Conservation (phyloP, 345 rosid genomes). For the Eucalyptus fibrosa region DNA sequence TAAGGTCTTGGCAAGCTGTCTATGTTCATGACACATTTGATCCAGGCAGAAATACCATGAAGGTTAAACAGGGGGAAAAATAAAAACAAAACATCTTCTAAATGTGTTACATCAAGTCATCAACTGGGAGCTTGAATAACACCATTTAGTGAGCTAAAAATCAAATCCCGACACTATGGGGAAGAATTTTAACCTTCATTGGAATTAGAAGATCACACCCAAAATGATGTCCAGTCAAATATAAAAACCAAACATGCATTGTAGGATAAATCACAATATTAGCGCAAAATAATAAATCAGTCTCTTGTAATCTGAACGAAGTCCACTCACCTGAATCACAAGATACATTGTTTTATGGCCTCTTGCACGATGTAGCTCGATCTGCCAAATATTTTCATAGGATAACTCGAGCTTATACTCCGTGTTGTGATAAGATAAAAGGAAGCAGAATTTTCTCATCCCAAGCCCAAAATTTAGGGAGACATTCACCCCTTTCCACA, state of each 20-base stretch:
- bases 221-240: background rate
- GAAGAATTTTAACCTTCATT: background rate
- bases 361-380: slow-evolving; percentile 33
- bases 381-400: slow-evolving; percentile 72
- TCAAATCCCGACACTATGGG: background rate
- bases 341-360: slow-evolving; percentile 28
- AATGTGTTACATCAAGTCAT: background rate
- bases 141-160: background rate
- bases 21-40: background rate
- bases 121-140: background rate
- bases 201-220: background rate
- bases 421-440: slow-evolving; percentile 5
- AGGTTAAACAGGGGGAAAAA: background rate
- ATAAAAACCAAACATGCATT: background rate
- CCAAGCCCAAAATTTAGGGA: slow-evolving; percentile 39
- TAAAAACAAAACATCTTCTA: background rate
- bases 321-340: slow-evolving; percentile 42
- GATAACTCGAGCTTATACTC: slow-evolving; percentile 62
- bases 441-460: slow-evolving; percentile 37
- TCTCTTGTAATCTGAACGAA: background rate
- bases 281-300: background rate
- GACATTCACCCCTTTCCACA: slow-evolving; percentile 32
- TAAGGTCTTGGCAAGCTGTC: background rate
- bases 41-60: background rate
- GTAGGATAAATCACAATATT: background rate